These are phyloP conservation scores for Pseudovirgaria hyperparasitica DNA, from an alignment of 2,329 filamentous ascomycete species.

Conservation along the genomic window DNA sequence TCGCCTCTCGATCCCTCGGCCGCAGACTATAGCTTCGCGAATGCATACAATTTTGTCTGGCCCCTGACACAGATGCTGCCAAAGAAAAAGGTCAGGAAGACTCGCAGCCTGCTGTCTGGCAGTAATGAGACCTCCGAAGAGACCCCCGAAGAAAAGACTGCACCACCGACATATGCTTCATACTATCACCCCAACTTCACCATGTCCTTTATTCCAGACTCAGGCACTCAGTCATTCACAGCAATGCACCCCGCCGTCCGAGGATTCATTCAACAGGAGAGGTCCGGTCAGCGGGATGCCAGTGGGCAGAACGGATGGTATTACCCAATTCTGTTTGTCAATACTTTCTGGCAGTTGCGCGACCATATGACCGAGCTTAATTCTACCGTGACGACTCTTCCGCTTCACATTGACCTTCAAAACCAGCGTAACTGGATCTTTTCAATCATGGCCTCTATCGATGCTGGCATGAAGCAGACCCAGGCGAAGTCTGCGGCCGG, in stretches of 20 bases:
- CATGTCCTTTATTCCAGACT: constrained; percentile 71
- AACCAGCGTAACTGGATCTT: constrained; percentile 86
- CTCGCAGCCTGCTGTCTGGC: constrained; percentile 63
- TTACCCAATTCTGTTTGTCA: constrained; percentile 77
- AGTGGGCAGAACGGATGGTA: constrained; percentile 90
- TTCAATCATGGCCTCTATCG: constrained; percentile 68
- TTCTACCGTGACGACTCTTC: constrained; percentile 69
- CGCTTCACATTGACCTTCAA: constrained; percentile 70
- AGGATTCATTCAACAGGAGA: constrained; percentile 68
- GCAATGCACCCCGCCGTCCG: constrained; percentile 60
- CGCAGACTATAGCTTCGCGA: constrained; percentile 57
- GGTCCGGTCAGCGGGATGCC: constrained; percentile 67
- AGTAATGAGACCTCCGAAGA: constrained; percentile 35
- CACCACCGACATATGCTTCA: constrained; percentile 60
- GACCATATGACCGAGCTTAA: constrained; percentile 87
- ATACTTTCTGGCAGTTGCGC: constrained; percentile 94
- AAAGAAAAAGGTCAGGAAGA: constrained; percentile 84
- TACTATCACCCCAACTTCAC: constrained; percentile 96
- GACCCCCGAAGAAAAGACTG: constrained; percentile 35
- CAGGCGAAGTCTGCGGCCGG: constrained; percentile 65
- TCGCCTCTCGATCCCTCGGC: constrained; percentile 62
- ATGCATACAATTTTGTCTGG: constrained; percentile 71
- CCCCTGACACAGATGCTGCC: constrained; percentile 81
- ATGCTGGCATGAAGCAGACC: constrained; percentile 75
- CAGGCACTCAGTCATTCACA: constrained; percentile 55